Percentiles rank a stretch among this genome's conserved stretches.
Evolutionary conservation across 2,329 filamentous ascomycete genomes (phyloP).

Genomic region (Fusarium pininemorale): DNA sequence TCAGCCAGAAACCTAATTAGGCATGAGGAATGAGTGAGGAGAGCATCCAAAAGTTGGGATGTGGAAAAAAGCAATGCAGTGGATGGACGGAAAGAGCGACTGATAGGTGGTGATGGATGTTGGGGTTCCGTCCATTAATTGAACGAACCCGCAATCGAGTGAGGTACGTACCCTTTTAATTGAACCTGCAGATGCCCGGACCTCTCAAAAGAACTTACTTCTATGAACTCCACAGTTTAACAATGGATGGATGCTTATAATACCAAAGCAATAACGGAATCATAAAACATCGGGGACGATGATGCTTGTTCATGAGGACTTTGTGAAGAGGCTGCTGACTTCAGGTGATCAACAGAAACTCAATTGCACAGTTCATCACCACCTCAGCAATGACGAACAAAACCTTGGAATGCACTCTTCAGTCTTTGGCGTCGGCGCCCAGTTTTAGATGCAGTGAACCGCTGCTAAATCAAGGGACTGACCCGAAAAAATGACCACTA

Average conservation of each 20-base stretch:
- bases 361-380: conserved; percentile 2
- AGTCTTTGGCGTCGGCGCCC: conserved; percentile 3
- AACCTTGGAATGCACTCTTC: conserved; percentile 14
- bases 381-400: background rate
- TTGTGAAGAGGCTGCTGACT: background rate
- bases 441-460: conserved; percentile 8
- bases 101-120: conserved; percentile 28
- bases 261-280: background rate
- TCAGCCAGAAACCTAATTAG: conserved; percentile 23
- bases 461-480: conserved; percentile 13
- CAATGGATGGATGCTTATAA: background rate
- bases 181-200: conserved; percentile 12
- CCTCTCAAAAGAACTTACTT: conserved; percentile 11
- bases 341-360: background rate
- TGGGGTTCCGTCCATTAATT: conserved; percentile 24
- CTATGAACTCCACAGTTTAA: conserved; percentile 11
- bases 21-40: conserved; percentile 15
- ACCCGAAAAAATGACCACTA: conserved; percentile 1
- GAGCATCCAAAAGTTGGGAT: conserved; percentile 7
- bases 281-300: background rate
- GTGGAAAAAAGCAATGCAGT: conserved; percentile 9
- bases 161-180: conserved; percentile 36
- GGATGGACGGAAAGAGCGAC: conserved; percentile 10
- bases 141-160: background rate
- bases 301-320: background rate